A percentile compares a stretch with the other conserved stretches of the same genome.
phyloP scores from a whole-genome alignment of 148 eudicot species.

The Amaranthus hypochondriacus region DNA sequence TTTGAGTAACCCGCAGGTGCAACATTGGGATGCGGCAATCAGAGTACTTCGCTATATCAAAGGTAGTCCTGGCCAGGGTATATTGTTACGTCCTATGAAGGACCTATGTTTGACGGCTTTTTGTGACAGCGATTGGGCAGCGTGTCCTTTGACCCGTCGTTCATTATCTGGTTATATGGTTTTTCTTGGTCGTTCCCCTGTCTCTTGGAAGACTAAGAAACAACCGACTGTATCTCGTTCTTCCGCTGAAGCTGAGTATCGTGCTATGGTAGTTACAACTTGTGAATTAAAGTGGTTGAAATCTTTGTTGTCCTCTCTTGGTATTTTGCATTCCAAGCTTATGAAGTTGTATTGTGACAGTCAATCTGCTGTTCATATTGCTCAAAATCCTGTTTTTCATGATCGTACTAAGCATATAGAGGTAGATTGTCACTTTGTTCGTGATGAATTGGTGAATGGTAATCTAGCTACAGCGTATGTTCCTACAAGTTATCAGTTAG shows the following conservation, averaged over 20 bases:
- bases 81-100: too few species aligned
- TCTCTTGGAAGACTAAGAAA: too few species aligned
- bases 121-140: too few species aligned
- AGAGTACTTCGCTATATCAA: too few species aligned
- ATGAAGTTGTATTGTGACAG: too few species aligned
- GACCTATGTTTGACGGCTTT: too few species aligned
- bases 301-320: neutral
- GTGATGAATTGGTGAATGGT: neutral
- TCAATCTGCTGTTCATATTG: neutral
- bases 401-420: neutral
- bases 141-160: too few species aligned
- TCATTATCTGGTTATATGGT: too few species aligned
- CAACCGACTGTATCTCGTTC: neutral
- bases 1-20: too few species aligned
- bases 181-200: neutral
- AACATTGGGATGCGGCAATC: too few species aligned
- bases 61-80: too few species aligned
- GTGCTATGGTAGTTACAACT: neutral
- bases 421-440: neutral
- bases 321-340: too few species aligned
- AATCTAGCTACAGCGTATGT: neutral
- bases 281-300: neutral
- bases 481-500: neutral
- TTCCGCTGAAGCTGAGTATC: neutral
- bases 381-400: conserved; percentile 1